Evolutionary conservation across 495 filamentous ascomycete species (phyloP), one percentile per base, ranked within the genome.

Genomic region (Penicillium fimorum): DNA sequence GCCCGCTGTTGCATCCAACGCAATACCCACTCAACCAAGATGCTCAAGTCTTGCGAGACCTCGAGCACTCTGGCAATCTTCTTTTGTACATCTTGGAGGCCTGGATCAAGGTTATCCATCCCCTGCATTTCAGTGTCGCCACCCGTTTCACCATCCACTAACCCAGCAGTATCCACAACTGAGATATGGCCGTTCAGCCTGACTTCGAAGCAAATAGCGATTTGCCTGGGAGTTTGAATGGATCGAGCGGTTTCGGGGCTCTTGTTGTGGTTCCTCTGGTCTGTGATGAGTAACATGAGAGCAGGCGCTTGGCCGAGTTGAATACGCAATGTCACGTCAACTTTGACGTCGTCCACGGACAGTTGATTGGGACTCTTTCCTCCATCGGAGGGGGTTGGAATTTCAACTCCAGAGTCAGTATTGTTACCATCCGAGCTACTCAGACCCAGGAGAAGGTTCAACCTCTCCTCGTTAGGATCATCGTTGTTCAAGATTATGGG

Each of bases 121-220:
- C 46, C 56, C 44, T 64, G 66, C 58, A 57, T 62, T 51, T 68
- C 63, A 18, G 59, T 38, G 41, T 64, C 63, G 6, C 59, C 60
- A 27, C 50, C 29, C 33, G 37, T 51, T 5, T 69, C 64, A 3
- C 62, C 61, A 40, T 65, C 64, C 30, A 57, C 51, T 40, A 70
- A 51, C 10, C 74, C 72, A 17, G 72, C 54, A 10, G 71, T 64
- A 18, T 78, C 70, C 27, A 76, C 64, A 4, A 79, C 70, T 1
- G 74, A 68, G 15, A 91, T 76, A 3, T 72, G 74, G 1, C 84
- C 88, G 58, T 88, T 86, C 38, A 81, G 70, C 17, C 81, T 80
- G 24, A 91, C 78, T 59, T 85, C 83, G 29, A 91, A 76, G 49
- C 70, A 69, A 24, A 79, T 62, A 2, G 74, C 72, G 6, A 73